Conservation (phyloP, 306 rosid genomes). For the Purshia tridentata region DNA sequence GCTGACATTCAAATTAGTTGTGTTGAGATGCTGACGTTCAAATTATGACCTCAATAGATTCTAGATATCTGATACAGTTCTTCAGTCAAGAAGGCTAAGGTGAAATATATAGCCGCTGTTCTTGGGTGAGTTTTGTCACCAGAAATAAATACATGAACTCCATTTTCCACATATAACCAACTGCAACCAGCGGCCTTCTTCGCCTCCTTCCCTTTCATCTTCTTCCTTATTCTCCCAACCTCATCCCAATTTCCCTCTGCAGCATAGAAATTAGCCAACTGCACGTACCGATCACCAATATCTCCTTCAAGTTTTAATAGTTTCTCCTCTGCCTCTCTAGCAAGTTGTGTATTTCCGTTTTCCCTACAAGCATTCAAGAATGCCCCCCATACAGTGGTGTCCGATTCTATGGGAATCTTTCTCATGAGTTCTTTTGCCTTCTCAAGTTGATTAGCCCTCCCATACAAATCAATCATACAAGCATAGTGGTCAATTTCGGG, state of each 20-base stretch:
- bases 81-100: slow-evolving; percentile 45
- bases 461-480: slow-evolving; percentile 85
- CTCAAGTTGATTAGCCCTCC: slow-evolving; percentile 60
- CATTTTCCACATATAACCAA: slow-evolving; percentile 67
- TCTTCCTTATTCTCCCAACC: slow-evolving; percentile 77
- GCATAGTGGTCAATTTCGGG: slow-evolving; percentile 72
- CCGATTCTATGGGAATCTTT: slow-evolving; percentile 52
- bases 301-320: slow-evolving; percentile 44
- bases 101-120: slow-evolving; percentile 52
- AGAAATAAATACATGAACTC: slow-evolving; percentile 64
- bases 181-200: slow-evolving; percentile 74
- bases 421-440: slow-evolving; percentile 56
- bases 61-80: slow-evolving; percentile 29
- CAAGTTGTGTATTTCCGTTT: slow-evolving; percentile 50
- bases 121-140: slow-evolving; percentile 52
- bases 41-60: background rate
- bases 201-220: slow-evolving; percentile 69
- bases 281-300: slow-evolving; percentile 65
- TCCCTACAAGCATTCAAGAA: slow-evolving; percentile 67
- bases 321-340: slow-evolving; percentile 50
- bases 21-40: background rate
- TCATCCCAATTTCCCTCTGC: slow-evolving; percentile 74
- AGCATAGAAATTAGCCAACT: slow-evolving; percentile 75
- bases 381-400: slow-evolving; percentile 64
- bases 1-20: too few species aligned